phyloP scores from a whole-genome alignment of 345 rosid genomes.

The Citrus mangshanensis region DNA sequence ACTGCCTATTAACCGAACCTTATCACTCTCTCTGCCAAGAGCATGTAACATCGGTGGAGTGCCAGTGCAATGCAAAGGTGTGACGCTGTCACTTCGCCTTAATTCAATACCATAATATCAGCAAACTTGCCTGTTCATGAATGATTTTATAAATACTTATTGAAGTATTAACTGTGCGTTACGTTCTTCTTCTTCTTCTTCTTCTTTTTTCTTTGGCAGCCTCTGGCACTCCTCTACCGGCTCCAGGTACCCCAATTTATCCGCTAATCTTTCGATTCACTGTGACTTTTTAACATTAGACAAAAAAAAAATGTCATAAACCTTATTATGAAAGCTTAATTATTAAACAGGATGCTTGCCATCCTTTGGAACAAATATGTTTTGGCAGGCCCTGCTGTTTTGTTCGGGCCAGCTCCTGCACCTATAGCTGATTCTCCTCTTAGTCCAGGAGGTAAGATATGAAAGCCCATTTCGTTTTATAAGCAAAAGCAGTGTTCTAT shows the following conservation, averaged over 20 bases:
- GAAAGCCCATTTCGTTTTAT: no score
- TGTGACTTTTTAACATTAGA: background rate
- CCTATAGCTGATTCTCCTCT: slow-evolving; percentile 45
- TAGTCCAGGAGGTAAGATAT: slow-evolving; percentile 49
- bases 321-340: background rate
- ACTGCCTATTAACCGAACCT: slow-evolving; percentile 55
- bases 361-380: background rate
- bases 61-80: slow-evolving; percentile 78
- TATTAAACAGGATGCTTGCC: background rate
- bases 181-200: background rate
- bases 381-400: slow-evolving; percentile 61
- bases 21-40: slow-evolving; percentile 65
- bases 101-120: background rate
- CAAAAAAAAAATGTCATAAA: background rate
- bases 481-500: background rate
- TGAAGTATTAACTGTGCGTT: background rate
- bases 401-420: slow-evolving; percentile 52
- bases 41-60: slow-evolving; percentile 63
- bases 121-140: background rate
- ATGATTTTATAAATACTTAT: background rate
- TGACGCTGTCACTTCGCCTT: background rate
- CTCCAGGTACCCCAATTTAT: slow-evolving; percentile 55
- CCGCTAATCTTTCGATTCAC: background rate
- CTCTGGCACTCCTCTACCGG: slow-evolving; percentile 76
- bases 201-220: slow-evolving; percentile 41